These are phyloP conservation scores for Pleurotus eryngii DNA, from an alignment of 768 basidiomycete genomes.

Conservation along the genomic window DNA sequence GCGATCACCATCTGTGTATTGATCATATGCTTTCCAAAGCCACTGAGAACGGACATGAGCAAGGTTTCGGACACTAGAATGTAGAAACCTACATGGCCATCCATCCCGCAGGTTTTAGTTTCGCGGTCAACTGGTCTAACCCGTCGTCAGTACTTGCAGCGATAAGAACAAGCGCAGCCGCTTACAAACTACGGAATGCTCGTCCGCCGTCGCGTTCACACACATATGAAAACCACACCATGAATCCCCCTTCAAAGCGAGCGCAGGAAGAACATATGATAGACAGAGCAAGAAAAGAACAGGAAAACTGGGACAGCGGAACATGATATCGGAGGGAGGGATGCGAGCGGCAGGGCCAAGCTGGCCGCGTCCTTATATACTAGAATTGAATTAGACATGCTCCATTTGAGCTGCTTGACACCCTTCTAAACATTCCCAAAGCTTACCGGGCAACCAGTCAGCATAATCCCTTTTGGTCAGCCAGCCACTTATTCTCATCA, in stretches of 20 bases:
- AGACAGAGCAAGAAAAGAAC: background rate
- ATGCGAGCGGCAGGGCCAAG: background rate
- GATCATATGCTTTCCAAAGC: slow-evolving; percentile 50
- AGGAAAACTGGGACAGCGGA: background rate
- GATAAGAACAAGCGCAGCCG: background rate
- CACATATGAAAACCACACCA: slow-evolving; percentile 43
- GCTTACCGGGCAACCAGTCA: background rate
- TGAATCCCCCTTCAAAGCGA: slow-evolving; percentile 39
- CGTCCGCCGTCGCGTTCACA: slow-evolving; percentile 43
- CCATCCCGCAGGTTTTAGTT: slow-evolving; percentile 44
- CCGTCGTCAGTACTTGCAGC: background rate
- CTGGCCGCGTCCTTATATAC: background rate
- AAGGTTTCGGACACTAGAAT: background rate
- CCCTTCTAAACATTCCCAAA: background rate
- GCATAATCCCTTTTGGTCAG: background rate
- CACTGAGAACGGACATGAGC: slow-evolving; percentile 26
- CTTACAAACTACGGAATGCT: slow-evolving; percentile 43
- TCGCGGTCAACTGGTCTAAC: slow-evolving; percentile 42
- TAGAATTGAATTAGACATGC: background rate
- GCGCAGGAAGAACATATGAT: slow-evolving; percentile 13
- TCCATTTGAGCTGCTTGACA: slow-evolving; percentile 6
- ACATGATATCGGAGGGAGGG: slow-evolving; percentile 1
- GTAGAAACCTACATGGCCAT: slow-evolving; percentile 41
- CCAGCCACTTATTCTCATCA: background rate
- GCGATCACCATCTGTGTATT: slow-evolving; percentile 54